Evolutionary conservation across 2,329 filamentous ascomycete species (phyloP).

Genomic region (Talaromyces atroroseus): DNA sequence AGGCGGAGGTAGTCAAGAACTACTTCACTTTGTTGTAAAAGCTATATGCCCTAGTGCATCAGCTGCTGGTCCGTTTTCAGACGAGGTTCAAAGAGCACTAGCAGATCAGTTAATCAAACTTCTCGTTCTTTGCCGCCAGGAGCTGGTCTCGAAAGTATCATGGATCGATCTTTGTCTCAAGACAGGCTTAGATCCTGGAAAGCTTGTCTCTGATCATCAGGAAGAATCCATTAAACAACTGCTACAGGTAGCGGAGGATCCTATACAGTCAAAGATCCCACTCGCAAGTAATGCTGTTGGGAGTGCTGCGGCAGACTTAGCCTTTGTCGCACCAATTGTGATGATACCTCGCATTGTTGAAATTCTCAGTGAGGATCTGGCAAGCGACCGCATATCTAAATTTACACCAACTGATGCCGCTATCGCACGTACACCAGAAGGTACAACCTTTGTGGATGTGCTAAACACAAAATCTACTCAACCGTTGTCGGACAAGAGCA

Average conservation of each 20-base stretch:
- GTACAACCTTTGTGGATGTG: conserved; percentile 83
- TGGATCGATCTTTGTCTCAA: conserved; percentile 89
- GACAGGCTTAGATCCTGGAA: conserved; percentile 75
- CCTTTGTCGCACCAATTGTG: conserved; percentile 81
- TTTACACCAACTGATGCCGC: conserved; percentile 85
- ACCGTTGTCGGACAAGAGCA: conserved; percentile 73
- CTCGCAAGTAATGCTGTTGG: conserved; percentile 63
- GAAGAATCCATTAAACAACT: conserved; percentile 65
- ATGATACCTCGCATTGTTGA: conserved; percentile 72
- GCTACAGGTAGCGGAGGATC: conserved; percentile 46
- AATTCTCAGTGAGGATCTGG: conserved; percentile 68
- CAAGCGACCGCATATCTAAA: conserved; percentile 61
- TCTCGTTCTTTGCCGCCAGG: conserved; percentile 69
- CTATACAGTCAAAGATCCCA: conserved; percentile 30
- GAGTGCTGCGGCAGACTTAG: conserved; percentile 80
- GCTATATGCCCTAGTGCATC: conserved; percentile 35
- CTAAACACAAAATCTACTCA: conserved; percentile 73
- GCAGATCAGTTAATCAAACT: conserved; percentile 69
- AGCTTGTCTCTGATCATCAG: conserved; percentile 61
- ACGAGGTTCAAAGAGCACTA: conserved; percentile 47
- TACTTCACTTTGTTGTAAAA: conserved; percentile 53
- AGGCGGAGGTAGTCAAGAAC: conserved; percentile 58
- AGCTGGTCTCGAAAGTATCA: conserved; percentile 68
- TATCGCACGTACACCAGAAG: conserved; percentile 86
- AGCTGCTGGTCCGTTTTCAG: conserved; percentile 22